These are phyloP conservation scores for Russula olivacea DNA, from an alignment of 768 basidiomycete genomes.

Conservation along the genomic window DNA sequence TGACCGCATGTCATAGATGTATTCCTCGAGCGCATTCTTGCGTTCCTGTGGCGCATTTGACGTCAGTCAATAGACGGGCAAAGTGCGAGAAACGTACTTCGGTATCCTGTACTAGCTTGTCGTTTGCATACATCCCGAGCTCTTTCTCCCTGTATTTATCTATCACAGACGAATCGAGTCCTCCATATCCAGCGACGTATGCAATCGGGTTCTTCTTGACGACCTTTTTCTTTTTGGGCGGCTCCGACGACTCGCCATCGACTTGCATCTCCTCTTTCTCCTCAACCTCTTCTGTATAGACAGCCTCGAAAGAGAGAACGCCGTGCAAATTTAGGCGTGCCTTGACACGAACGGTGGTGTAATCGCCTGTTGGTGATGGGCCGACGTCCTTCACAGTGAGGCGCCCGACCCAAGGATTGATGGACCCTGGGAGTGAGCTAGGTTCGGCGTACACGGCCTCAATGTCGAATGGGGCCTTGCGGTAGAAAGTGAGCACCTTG, in stretches of 20 bases:
- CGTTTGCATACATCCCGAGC: constrained; percentile 79
- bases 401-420: constrained; percentile 81
- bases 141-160: constrained; percentile 75
- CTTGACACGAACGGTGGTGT: constrained; percentile 85
- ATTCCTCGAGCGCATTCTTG: constrained; percentile 98
- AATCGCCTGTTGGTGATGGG: constrained; percentile 60
- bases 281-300: constrained; percentile 79
- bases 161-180: constrained; percentile 57
- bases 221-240: constrained; percentile 81
- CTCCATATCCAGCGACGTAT: constrained; percentile 58
- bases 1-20: constrained; percentile 90
- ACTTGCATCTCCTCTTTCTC: constrained; percentile 68
- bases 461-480: constrained; percentile 82
- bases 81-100: constrained; percentile 52
- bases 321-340: constrained; percentile 83
- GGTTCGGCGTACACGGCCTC: constrained; percentile 82
- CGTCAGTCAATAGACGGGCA: neutral
- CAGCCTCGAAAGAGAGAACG: constrained; percentile 76
- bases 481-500: constrained; percentile 93
- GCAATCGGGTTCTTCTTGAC: constrained; percentile 79
- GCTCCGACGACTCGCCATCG: constrained; percentile 42
- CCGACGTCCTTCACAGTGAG: constrained; percentile 82
- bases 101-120: constrained; percentile 97
- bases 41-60: constrained; percentile 56
- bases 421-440: constrained; percentile 58